Base-by-base conservation (phyloP, 148 eudicot genomes). In the Vaccinium corymbosum region DNA sequence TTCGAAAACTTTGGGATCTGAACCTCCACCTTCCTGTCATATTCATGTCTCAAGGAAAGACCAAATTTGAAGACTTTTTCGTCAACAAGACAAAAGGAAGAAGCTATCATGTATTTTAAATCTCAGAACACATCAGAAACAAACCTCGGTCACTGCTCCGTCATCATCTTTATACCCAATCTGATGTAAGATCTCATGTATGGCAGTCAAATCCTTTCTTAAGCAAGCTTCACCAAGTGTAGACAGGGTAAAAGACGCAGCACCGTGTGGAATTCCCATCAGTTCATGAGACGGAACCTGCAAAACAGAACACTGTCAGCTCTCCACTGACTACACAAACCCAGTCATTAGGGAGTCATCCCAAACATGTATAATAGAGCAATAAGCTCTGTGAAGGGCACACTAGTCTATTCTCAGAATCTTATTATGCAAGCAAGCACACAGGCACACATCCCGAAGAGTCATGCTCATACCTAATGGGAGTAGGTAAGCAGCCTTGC, bases 71-170 rank as follows among this genome's bases (percentile, higher is more conserved):
- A 8, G 55, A 51, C 19, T 7, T 27, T 9, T 50, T 27, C 1
- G 76, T n/a, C 10, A 11, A 80, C 55, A 62, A 64, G 83, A 81
- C 50, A 17, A 35, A 52, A 73, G n/a, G 38, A 10, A 32, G 2
- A 38, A 29, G 46, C 76, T 15, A 20, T 22, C 32, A 82, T 20
- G 38, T 35, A 73, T 55, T 38, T 51, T 71, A 19, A 53, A 22
- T 68, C 35, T 73, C 25, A 72, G 9, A 73, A 59, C n/a, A 80
- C 59, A 46, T 48, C 29, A 29, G 81, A 76, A 80, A 87, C 90
- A 87, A 87, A 97, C 99, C 99, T 97, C 98, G 82, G 99, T 92
- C 71, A 95, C 97, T 86, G 98, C 94, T 84, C 98, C 99, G 86
- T 96, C 98, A 7, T 96, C 99, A 85, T 96, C 98, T 89, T 93